Base-by-base conservation (phyloP, 2,329 filamentous ascomycete genomes). In the Chaetomium sp. region DNA sequence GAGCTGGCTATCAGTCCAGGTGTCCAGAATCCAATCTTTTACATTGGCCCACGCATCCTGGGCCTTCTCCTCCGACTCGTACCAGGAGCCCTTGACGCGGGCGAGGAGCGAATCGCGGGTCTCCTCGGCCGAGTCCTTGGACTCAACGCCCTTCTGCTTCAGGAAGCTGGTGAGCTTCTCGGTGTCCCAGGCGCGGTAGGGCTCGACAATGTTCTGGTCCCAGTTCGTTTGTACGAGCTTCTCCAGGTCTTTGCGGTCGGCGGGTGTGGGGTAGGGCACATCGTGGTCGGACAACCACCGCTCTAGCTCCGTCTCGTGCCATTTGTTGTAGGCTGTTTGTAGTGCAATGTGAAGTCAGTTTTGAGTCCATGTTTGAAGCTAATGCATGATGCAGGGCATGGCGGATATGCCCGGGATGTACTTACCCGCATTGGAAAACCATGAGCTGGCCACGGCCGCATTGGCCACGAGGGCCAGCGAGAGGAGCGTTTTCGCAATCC, bases 251-350 rank as follows among this genome's bases (percentile, higher is more conserved):
- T 94, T 95, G 68, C 94, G 90, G 73, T 96, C 91, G 49, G 92
- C 85, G 9, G 91, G 84, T 9, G 84, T 86, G n/a, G 94, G 91
- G 71, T 96, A 91, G 8, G 92, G 90, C 56, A 99, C 79, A 70
- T 91, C 84, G 74, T 97, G 82, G 70, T 99, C 94, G 35, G 88
- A 88, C 49, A 99, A 84, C 94, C 94, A 99, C 67, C 91, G 84
- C 76, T 99, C 92, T 35, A 99, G 84, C 79, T 99, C 94, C 27
- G 89, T 95, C 78, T 97, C 87, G 67, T 97, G 92, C 94, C 94
- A 99, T 72, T 94, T 96, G 76, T 97, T 96, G 79, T 97, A 97
- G 12, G 87, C 92, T 96, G 68, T 49, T 63, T 27, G 19, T 3
- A 27, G 19, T 27, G 2, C 19, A 27, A 57, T 57, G 60, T 68